Conservation (phyloP, 352 stramenopile species). For the Peronospora belbahrii region DNA sequence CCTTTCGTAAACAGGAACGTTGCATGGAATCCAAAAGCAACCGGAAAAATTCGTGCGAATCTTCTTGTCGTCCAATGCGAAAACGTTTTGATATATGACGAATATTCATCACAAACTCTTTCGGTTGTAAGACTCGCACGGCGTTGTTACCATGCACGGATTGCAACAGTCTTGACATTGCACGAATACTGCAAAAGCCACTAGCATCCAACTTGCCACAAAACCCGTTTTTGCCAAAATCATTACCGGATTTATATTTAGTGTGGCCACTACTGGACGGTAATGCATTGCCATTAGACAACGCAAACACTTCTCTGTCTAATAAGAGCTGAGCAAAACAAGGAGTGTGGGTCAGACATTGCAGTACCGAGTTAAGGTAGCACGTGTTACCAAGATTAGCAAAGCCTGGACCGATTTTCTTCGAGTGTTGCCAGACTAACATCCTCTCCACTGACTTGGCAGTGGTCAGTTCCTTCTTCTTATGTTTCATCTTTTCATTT, state of each 20-base stretch:
- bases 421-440: slow-evolving; percentile 50
- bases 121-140: slow-evolving; percentile 56
- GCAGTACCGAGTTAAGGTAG: slow-evolving; percentile 91
- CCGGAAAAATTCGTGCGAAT: slow-evolving; percentile 90
- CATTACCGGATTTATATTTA: slow-evolving; percentile 26
- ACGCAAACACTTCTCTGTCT: slow-evolving; percentile 38
- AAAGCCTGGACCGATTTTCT: slow-evolving; percentile 75
- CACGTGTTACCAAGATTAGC: slow-evolving; percentile 93
- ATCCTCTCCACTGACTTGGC: slow-evolving; percentile 40
- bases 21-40: slow-evolving; percentile 85
- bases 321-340: slow-evolving; percentile 87
- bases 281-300: slow-evolving; percentile 21
- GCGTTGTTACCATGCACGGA: slow-evolving; percentile 42
- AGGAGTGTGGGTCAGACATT: slow-evolving; percentile 82
- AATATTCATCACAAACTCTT: slow-evolving; percentile 81
- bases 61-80: slow-evolving; percentile 84
- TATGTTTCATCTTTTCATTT: slow-evolving; percentile 8
- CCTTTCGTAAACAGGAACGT: slow-evolving; percentile 57
- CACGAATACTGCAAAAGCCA: slow-evolving; percentile 49
- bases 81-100: slow-evolving; percentile 81
- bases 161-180: slow-evolving; percentile 61
- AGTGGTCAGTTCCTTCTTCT: slow-evolving; percentile 39
- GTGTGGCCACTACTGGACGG: slow-evolving; percentile 13
- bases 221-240: slow-evolving; percentile 14
- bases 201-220: slow-evolving; percentile 21